Conservation (phyloP, 257 asterid genomes). For the Ophiorrhiza pumila region DNA sequence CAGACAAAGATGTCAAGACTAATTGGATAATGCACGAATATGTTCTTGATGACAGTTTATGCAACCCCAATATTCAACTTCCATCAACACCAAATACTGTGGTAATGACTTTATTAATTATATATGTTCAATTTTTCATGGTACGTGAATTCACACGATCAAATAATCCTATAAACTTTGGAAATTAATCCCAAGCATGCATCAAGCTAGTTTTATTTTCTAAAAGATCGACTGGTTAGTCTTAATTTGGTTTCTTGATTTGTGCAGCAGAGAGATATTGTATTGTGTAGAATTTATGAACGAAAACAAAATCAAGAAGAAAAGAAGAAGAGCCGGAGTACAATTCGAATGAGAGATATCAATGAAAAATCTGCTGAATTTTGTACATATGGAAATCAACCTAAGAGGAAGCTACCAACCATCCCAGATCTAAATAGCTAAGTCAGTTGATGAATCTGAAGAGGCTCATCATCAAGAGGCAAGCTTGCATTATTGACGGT, state of each 20-base stretch:
- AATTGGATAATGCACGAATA: slow-evolving; percentile 18
- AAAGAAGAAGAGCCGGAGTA: neutral
- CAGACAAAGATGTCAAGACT: neutral
- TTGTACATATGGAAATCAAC: neutral
- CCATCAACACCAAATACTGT: neutral
- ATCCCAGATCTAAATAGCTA: neutral
- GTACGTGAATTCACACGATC: too few relatives aligned
- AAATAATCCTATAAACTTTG: too few relatives aligned
- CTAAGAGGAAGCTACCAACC: neutral
- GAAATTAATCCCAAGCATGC: too few relatives aligned
- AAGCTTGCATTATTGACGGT: too few relatives aligned
- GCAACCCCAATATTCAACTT: neutral
- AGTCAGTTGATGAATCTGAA: neutral
- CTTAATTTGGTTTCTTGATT: too few relatives aligned
- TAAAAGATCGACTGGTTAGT: too few relatives aligned
- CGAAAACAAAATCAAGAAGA: neutral
- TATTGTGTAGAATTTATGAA: neutral
- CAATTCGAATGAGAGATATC: neutral
- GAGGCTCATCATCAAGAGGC: neutral
- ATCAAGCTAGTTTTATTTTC: too few relatives aligned
- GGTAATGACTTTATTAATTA: neutral
- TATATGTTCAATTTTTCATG: too few relatives aligned
- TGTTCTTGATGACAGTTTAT: neutral
- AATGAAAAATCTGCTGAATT: neutral
- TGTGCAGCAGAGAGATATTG: neutral